Conservation (phyloP, 306 rosid species). For the Citrullus mucosospermus region DNA sequence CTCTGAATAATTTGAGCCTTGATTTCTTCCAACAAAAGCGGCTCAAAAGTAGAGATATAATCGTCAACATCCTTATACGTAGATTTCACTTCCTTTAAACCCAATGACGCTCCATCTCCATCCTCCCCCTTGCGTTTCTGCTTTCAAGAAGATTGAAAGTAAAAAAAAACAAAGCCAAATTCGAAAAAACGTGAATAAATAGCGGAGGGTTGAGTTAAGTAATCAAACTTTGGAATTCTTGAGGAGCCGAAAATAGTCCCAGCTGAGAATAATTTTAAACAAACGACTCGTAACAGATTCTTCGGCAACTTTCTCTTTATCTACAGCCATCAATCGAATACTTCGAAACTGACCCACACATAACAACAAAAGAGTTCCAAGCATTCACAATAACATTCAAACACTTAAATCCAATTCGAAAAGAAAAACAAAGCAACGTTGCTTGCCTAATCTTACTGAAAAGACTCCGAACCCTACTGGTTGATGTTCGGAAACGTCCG, state of each 20-base stretch:
- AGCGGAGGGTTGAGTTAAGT: not conserved
- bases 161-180: not conserved
- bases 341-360: too few relatives aligned
- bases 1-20: constrained; percentile 57
- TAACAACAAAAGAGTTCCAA: too few relatives aligned
- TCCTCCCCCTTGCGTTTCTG: constrained; percentile 16
- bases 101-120: constrained; percentile 13
- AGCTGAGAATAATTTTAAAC: constrained; percentile 54
- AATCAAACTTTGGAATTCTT: constrained; percentile 28
- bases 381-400: too few relatives aligned
- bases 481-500: too few relatives aligned
- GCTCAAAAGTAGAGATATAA: constrained; percentile 71
- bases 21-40: constrained; percentile 78
- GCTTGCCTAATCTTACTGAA: too few relatives aligned
- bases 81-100: constrained; percentile 34
- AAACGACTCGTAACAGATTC: constrained; percentile 58
- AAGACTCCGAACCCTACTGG: too few relatives aligned
- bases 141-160: constrained; percentile 9
- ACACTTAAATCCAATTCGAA: too few relatives aligned
- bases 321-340: constrained; percentile 44
- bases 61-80: constrained; percentile 60
- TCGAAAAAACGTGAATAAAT: not conserved
- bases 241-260: constrained; percentile 52
- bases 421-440: too few relatives aligned
- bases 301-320: constrained; percentile 40